Evolutionary conservation across 805 yeast species (phyloP), one percentile per base, ranked within the genome.

Genomic region (Zygosaccharomyces bailii): DNA sequence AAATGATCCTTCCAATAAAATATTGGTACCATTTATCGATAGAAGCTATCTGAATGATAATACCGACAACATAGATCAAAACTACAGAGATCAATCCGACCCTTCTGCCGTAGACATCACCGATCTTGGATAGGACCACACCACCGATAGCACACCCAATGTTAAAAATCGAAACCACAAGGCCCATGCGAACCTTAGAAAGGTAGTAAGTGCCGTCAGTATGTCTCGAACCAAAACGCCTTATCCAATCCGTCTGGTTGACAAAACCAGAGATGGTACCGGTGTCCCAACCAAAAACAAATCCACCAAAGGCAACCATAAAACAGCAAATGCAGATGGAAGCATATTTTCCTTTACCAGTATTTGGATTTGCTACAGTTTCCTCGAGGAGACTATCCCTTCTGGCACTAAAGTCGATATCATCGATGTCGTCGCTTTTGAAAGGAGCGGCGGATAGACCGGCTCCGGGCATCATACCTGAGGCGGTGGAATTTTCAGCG

Each of bases 61-160:
- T 78, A 58, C 89, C 91, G 39, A 82, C 73, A 49, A 80, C 75
- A 63, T 83, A 84, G 42, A 84, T 71, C 23, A 73, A 61, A 78
- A 80, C 78, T 49, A 81, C 75, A 31, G 71, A 55, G 75, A 78
- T 74, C 38, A 84, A 64, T 57, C 82, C 86, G 32, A 68, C 50
- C 65, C 82, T 78, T 71, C 90, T 75, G 55, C 90, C 90, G 55
- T 71, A 73, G 33, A 74, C 60, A 59, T 84, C 89, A 60, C 77
- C 87, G 21, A 74, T 51, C 54, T 72, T 79, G 37, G 82, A 73
- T 41, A 83, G 66, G 30, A 75, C 63, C 24, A 83, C 60, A 66
- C 86, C 84, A 64, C 91, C 91, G 46, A 83, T 67, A 40, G 86
- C 86, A 72, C 87, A 81, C 52, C 89, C 91, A 59, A 84, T 71